Conservation (phyloP, 1,284 basidiomycete genomes). For the Pisolithus thermaeus region DNA sequence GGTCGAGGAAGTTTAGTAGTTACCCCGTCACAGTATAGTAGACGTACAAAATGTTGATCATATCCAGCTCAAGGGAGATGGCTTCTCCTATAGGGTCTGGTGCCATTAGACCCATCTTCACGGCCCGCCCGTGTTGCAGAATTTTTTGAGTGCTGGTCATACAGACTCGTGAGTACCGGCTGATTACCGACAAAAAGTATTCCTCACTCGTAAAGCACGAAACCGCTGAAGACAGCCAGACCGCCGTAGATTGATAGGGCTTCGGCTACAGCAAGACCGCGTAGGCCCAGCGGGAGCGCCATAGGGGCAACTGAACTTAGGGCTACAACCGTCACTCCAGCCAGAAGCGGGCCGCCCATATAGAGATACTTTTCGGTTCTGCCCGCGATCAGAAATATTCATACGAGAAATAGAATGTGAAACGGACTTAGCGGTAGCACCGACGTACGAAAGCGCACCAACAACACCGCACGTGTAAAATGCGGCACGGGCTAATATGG, state of each 20-base stretch:
- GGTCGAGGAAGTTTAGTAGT: constrained; percentile 2
- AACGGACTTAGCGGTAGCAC: constrained; percentile 76
- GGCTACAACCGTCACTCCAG: constrained; percentile 83
- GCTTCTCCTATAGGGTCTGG: constrained; percentile 79
- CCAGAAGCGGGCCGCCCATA: constrained; percentile 79
- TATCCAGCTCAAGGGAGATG: constrained; percentile 76
- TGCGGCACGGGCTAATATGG: constrained; percentile 83
- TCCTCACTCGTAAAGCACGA: constrained; percentile 83
- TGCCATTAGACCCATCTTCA: constrained; percentile 60
- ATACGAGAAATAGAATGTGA: neutral
- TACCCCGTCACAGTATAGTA: neutral
- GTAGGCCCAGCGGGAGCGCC: constrained; percentile 76
- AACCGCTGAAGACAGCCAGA: constrained; percentile 82
- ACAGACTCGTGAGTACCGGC: constrained; percentile 6
- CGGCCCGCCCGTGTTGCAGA: constrained; percentile 69
- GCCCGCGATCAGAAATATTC: constrained; percentile 1
- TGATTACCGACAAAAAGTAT: neutral
- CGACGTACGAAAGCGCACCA: constrained; percentile 80
- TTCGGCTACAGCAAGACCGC: constrained; percentile 74
- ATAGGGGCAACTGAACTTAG: constrained; percentile 83
- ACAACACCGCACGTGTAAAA: constrained; percentile 86
- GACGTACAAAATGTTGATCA: constrained; percentile 81
- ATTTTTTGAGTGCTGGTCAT: constrained; percentile 71
- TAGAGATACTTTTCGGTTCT: constrained; percentile 83
- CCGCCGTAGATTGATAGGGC: constrained; percentile 81